A percentile compares a stretch with the other conserved stretches of the same genome.
These are phyloP conservation scores for Sphenostylis stenocarpa DNA, from an alignment of 306 rosid species.

Conservation along the genomic window DNA sequence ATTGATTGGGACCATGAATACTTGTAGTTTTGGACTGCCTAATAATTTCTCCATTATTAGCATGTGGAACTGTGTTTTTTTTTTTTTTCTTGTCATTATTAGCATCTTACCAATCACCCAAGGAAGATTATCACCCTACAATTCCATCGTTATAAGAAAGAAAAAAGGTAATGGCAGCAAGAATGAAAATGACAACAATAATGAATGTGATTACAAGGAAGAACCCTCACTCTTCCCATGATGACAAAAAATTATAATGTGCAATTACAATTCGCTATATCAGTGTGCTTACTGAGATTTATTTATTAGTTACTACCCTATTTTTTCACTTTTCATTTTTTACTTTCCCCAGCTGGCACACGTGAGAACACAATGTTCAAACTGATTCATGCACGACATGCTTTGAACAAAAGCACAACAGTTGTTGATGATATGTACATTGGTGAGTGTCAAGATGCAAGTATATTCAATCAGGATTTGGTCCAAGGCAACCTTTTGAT, in stretches of 20 bases:
- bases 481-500: slow-evolving; percentile 79
- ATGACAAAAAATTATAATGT: neutral
- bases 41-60: too few species aligned
- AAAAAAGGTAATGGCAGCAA: too few species aligned
- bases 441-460: slow-evolving; percentile 87
- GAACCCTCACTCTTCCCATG: too few species aligned
- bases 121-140: too few species aligned
- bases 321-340: slow-evolving; percentile 18
- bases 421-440: slow-evolving; percentile 65
- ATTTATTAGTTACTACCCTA: neutral
- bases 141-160: too few species aligned
- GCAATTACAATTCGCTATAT: slow-evolving; percentile 20
- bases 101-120: too few species aligned
- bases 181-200: too few species aligned
- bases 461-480: slow-evolving; percentile 55
- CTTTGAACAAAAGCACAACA: slow-evolving; percentile 58
- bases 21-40: too few species aligned
- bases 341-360: slow-evolving; percentile 65
- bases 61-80: too few species aligned
- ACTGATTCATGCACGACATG: slow-evolving; percentile 74
- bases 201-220: too few species aligned
- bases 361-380: slow-evolving; percentile 51
- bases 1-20: too few species aligned
- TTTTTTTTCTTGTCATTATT: too few species aligned
- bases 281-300: neutral